Conservation (phyloP, 257 asterid species). For the Solanum megistacrolobum region DNA sequence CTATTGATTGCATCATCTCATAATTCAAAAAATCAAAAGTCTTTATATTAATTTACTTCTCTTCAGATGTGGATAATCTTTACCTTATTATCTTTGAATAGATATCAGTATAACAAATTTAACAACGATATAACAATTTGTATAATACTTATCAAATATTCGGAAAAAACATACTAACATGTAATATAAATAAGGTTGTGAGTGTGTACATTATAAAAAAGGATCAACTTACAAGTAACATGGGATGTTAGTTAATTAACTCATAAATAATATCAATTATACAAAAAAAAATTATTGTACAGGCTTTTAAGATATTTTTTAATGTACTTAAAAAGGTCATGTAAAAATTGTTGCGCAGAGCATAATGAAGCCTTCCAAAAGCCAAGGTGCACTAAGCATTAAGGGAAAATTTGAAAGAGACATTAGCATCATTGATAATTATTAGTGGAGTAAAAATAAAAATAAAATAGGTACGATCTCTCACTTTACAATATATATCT, state of each 20-base stretch:
- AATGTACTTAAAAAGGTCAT: background rate
- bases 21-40: background rate
- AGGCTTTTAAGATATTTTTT: background rate
- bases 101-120: background rate
- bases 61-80: background rate
- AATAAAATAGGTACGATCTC: background rate
- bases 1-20: background rate
- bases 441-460: constrained; percentile 9
- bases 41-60: background rate
- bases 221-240: background rate
- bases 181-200: background rate
- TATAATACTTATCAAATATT: background rate
- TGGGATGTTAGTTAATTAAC: background rate
- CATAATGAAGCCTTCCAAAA: background rate
- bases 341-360: background rate
- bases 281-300: background rate
- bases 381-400: constrained; percentile 2
- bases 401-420: constrained; percentile 7
- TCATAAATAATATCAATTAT: background rate
- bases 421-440: background rate
- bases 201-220: background rate
- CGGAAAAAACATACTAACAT: background rate
- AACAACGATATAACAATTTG: background rate
- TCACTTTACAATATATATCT: background rate
- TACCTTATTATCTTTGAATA: background rate